Percentiles rank a stretch among this genome's conserved stretches.
Conservation (phyloP, 805 yeast species). For the Ogataea thermomethanolica region DNA sequence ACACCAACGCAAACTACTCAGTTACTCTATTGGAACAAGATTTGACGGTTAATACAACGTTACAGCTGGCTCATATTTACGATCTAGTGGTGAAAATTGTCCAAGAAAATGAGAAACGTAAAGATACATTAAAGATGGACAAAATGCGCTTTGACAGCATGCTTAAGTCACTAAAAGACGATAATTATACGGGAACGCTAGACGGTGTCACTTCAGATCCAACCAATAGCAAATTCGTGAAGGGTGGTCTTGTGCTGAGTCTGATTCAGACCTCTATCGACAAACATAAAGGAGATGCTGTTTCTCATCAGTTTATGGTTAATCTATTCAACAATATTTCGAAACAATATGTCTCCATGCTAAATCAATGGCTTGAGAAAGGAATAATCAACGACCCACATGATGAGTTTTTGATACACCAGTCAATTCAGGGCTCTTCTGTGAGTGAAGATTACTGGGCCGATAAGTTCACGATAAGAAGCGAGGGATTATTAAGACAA, state of each 20-base stretch:
- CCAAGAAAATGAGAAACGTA: slow-evolving; percentile 41
- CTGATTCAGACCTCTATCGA: slow-evolving; percentile 57
- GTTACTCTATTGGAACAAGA: slow-evolving; percentile 57
- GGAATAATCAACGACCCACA: slow-evolving; percentile 78
- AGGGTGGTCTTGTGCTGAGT: slow-evolving; percentile 74
- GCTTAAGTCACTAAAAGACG: slow-evolving; percentile 37
- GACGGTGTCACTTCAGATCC: slow-evolving; percentile 53
- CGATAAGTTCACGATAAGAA: slow-evolving; percentile 66
- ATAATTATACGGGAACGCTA: slow-evolving; percentile 42
- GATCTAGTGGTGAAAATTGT: slow-evolving; percentile 53
- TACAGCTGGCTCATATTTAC: slow-evolving; percentile 51
- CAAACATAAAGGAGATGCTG: slow-evolving; percentile 61
- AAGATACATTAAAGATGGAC: slow-evolving; percentile 28
- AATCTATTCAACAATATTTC: slow-evolving; percentile 57
- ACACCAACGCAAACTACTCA: slow-evolving; percentile 48
- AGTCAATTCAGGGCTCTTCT: slow-evolving; percentile 20
- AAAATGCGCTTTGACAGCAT: slow-evolving; percentile 31
- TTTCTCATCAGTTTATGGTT: slow-evolving; percentile 49
- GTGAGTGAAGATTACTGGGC: slow-evolving; percentile 64
- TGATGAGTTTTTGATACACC: slow-evolving; percentile 75
- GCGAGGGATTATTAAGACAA: slow-evolving; percentile 71
- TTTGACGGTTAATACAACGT: slow-evolving; percentile 34
- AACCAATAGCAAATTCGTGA: slow-evolving; percentile 50
- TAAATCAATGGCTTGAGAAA: slow-evolving; percentile 72
- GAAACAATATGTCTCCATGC: slow-evolving; percentile 57